Conservation (phyloP, 2,329 filamentous ascomycete genomes). For the Chaetomium olivaceum region DNA sequence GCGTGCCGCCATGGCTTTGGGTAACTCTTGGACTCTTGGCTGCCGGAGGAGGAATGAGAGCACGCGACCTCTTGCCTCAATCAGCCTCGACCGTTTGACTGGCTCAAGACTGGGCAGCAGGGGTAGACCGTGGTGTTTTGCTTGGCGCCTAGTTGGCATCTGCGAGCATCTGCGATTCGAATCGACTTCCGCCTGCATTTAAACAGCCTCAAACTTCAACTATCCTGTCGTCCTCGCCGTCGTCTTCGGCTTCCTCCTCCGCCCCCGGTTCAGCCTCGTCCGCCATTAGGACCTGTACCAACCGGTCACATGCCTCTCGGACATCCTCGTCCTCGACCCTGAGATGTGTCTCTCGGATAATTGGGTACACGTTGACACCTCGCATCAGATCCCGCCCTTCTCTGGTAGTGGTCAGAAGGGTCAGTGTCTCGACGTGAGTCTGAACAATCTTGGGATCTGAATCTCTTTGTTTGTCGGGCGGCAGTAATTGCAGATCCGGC, state of each 20-base stretch:
- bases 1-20: constrained; percentile 4
- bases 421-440: constrained; percentile 85
- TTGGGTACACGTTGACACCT: constrained; percentile 79
- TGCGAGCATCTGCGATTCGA: background rate
- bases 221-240: constrained; percentile 55
- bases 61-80: constrained; percentile 16
- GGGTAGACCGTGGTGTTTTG: background rate
- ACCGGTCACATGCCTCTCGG: constrained; percentile 78
- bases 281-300: constrained; percentile 86
- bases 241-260: constrained; percentile 43
- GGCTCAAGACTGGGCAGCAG: background rate
- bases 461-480: constrained; percentile 87
- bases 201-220: constrained; percentile 50
- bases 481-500: constrained; percentile 83
- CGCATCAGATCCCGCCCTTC: constrained; percentile 74
- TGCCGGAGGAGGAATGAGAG: constrained; percentile 7
- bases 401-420: constrained; percentile 77
- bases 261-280: constrained; percentile 59
- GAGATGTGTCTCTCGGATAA: constrained; percentile 82
- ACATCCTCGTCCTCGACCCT: constrained; percentile 77
- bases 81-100: background rate
- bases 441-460: constrained; percentile 72
- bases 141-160: background rate
- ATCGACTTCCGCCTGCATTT: background rate
- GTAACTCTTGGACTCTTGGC: constrained; percentile 16